Base-by-base conservation (phyloP, 306 rosid genomes). In the Oxytropis ochrocephala region DNA sequence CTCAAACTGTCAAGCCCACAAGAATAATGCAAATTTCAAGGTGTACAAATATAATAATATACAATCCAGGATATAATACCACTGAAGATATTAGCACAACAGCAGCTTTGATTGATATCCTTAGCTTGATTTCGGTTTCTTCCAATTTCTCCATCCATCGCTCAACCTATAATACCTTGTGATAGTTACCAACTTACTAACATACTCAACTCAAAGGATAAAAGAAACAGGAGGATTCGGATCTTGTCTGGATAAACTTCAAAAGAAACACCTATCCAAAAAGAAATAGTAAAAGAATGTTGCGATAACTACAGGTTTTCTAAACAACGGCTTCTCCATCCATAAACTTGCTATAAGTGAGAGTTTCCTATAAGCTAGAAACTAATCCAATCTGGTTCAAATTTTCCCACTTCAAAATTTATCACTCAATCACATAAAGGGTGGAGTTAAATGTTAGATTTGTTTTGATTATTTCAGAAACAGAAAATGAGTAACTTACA, bases 71-170 rank as follows among this genome's bases (percentile, higher is more conserved):
- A 55, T 44, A 61, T 11, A 49, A 60, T 90, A 94, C 99, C 96
- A 43, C 77, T 51, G 61, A 62, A 63, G 91, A 53, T 81, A 67
- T 69, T 60, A 85, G 67, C 39, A 82, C 80, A 80, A 94, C 79
- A 72, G 87, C 78, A 48, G 83, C 73, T 87, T 91, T 94, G 73
- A 94, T 89, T 67, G 91, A 84, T 69, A 89, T 72, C 81, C 96
- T 94, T 62, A 53, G 72, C 83, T 87, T 88, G 73, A 82, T 60
- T 75, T 94, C 97, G 7, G 85, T 64, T 85, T 94, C 97, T 75
- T 94, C 99, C 81, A 94, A 80, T 78, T 94, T 94, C 82, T 91
- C 97, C 91, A 94, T 94, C 97, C 89, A 94, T 41, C 88, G 85
- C 79, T 94, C 97, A 62, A 89, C 86, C 99, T 94, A 70, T 53